Evolutionary conservation across 2,329 filamentous ascomycete species (phyloP), one percentile per base, ranked within the genome.

Genomic region (Aspergillus sclerotialis): DNA sequence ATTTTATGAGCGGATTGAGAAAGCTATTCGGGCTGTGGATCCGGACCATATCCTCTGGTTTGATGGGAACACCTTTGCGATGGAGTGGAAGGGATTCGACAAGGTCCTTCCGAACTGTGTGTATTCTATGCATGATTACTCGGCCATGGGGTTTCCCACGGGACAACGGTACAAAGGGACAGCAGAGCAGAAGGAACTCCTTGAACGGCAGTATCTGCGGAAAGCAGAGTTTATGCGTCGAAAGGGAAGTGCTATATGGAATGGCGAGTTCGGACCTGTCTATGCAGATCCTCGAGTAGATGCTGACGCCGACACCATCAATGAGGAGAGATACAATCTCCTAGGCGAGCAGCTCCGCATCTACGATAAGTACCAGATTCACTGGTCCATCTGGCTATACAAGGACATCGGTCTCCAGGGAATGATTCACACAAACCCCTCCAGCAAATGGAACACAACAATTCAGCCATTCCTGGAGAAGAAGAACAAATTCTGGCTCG

Each of bases 311-410:
- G 55, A 61, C 5, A 49, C 52, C 6, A 62, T 63, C 30, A 70
- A 72, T 34, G 48, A 63, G 33, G 56, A 63, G 28, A 56, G 69
- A 4, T 69, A 69, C 45, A 59, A 63, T 17, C 55, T 73, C 21
- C 58, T 73, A 4, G 62, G 63, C 9, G 61, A 65, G 11, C 69
- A 73, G 46, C 52, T 76, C 18, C 52, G 55, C 8, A 69, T 76
- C 27, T 77, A 77, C 48, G 65, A 69, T 33, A 65, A 69, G 50
- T 53, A 70, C 38, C 53, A 65, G 31, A 71, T 73, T 23, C 61
- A 65, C 34, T 80, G 76, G 77, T 70, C 61, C 10, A 80, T 80
- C 46, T 77, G 73, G 73, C 53, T 73, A 0, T 76, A 75, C 53
- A 77, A 76, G 49, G 72, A 77, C 38, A 68, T 76, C 25, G 71